These are phyloP conservation scores for Trichoderma atroviride DNA, from an alignment of 2,329 filamentous ascomycete species.

Conservation along the genomic window DNA sequence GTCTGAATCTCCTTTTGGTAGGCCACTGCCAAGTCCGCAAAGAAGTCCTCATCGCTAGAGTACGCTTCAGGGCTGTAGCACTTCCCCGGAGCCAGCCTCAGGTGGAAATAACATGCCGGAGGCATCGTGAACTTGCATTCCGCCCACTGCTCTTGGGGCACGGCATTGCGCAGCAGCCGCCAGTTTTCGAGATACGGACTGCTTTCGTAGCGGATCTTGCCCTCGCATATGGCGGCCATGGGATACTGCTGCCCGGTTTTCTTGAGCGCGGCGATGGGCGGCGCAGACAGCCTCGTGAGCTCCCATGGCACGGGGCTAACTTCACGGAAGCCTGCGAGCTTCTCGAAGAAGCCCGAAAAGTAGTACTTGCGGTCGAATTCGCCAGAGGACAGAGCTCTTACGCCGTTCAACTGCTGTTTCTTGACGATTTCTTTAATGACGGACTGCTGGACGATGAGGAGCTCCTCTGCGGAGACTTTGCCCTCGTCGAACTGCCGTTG, in stretches of 20 bases:
- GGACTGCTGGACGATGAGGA: slow-evolving; percentile 60
- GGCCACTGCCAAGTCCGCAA: slow-evolving; percentile 58
- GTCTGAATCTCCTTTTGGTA: slow-evolving; percentile 58
- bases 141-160: slow-evolving; percentile 61
- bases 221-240: slow-evolving; percentile 46
- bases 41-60: slow-evolving; percentile 56
- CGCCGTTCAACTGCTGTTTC: slow-evolving; percentile 64
- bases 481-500: slow-evolving; percentile 51
- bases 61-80: slow-evolving; percentile 58
- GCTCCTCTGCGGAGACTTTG: slow-evolving; percentile 46
- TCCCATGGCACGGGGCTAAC: slow-evolving; percentile 46
- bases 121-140: slow-evolving; percentile 70
- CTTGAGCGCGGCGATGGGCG: slow-evolving; percentile 44
- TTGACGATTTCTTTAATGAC: slow-evolving; percentile 67
- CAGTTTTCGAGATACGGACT: slow-evolving; percentile 51
- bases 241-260: slow-evolving; percentile 44
- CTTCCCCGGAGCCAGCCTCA: slow-evolving; percentile 52
- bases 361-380: slow-evolving; percentile 63
- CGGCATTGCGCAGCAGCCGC: slow-evolving; percentile 42
- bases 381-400: slow-evolving; percentile 67
- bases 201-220: slow-evolving; percentile 46
- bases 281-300: slow-evolving; percentile 42
- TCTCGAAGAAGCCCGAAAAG: slow-evolving; percentile 54
- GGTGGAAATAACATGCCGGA: slow-evolving; percentile 69
- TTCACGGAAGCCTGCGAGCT: slow-evolving; percentile 45